phyloP scores from a whole-genome alignment of 148 eudicot species.

The Talinum fruticosum region DNA sequence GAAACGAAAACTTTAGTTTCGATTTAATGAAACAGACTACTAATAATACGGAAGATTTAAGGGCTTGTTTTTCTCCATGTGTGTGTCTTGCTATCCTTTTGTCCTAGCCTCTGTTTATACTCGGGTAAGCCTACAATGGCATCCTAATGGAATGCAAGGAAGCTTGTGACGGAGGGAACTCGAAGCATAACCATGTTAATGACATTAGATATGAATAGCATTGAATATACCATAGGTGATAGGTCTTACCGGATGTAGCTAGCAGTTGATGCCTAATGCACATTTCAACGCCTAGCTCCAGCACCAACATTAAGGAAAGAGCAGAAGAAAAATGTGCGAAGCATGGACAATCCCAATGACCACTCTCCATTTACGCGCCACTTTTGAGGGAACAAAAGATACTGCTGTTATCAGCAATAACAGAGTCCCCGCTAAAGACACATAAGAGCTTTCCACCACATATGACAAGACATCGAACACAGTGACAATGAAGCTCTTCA shows the following conservation, averaged over 20 bases:
- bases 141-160: no score
- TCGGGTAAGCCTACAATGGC: no score
- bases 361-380: slow-evolving; percentile 72
- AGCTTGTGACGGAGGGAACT: no score
- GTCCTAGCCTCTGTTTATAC: no score
- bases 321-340: slow-evolving; percentile 91
- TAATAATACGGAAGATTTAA: no score
- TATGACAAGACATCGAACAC: slow-evolving; percentile 71
- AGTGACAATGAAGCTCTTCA: slow-evolving; percentile 64
- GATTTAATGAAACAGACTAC: no score
- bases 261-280: slow-evolving; percentile 83
- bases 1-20: no score
- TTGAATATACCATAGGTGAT: not conserved
- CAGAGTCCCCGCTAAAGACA: slow-evolving; percentile 66
- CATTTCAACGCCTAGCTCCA: slow-evolving; percentile 90
- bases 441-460: slow-evolving; percentile 68
- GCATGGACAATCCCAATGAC: slow-evolving; percentile 80
- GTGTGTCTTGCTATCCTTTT: no score
- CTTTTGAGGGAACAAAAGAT: slow-evolving; percentile 73
- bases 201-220: not conserved
- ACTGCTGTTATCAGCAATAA: slow-evolving; percentile 57
- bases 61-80: no score
- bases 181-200: not conserved
- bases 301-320: slow-evolving; percentile 75
- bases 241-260: slow-evolving; percentile 70